Conservation (phyloP, 306 rosid species). For the Purshia tridentata region DNA sequence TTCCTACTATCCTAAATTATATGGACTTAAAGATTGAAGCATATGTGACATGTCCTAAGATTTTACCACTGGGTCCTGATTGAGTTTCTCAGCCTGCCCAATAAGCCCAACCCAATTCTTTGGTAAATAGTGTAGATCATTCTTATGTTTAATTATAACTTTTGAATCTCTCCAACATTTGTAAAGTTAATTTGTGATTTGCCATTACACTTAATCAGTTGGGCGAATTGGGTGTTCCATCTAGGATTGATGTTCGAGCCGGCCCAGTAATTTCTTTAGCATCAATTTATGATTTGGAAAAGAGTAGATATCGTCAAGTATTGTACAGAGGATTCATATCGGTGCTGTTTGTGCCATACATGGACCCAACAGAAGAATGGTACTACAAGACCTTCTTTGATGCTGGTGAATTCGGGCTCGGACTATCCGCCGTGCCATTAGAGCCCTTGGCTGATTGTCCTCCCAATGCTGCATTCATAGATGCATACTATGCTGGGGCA, state of each 20-base stretch:
- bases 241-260: slow-evolving; percentile 42
- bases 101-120: no score
- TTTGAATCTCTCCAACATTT: no score
- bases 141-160: no score
- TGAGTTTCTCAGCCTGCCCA: no score
- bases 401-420: slow-evolving; percentile 53
- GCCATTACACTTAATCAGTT: slow-evolving; percentile 30
- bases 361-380: slow-evolving; percentile 68
- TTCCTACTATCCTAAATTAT: no score
- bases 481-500: slow-evolving; percentile 36
- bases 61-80: no score
- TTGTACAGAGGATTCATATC: slow-evolving; percentile 59
- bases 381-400: slow-evolving; percentile 52
- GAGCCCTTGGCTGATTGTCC: slow-evolving; percentile 55
- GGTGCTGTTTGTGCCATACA: slow-evolving; percentile 59
- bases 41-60: no score
- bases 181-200: neutral
- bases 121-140: no score
- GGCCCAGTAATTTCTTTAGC: slow-evolving; percentile 60
- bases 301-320: slow-evolving; percentile 40
- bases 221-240: slow-evolving; percentile 59
- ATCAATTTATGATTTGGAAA: slow-evolving; percentile 51
- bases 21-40: no score
- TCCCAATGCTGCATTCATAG: slow-evolving; percentile 50
- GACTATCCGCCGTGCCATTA: slow-evolving; percentile 46